These are phyloP conservation scores for Crithidia thermophila DNA, from an alignment of 208 protist genomes.

Conservation along the genomic window DNA sequence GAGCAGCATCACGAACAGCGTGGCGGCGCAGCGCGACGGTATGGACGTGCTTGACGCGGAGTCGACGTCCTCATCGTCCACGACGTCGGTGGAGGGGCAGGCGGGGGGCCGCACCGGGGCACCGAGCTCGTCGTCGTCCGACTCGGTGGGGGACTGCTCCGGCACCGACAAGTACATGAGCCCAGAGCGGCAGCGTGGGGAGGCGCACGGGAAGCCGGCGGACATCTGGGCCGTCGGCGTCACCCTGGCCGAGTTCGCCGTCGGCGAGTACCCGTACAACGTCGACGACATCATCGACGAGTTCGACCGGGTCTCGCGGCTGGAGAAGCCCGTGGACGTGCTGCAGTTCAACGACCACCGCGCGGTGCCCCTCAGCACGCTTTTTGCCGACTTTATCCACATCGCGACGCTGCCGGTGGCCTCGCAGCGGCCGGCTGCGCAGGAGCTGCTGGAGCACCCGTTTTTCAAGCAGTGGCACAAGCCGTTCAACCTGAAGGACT, in stretches of 20 bases:
- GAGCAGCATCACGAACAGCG: conserved; percentile 18
- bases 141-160: conserved; percentile 44
- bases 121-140: conserved; percentile 11
- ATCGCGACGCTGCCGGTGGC: conserved; percentile 64
- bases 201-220: conserved; percentile 71
- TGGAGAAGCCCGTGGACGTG: conserved; percentile 55
- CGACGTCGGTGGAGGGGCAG: not conserved
- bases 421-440: conserved; percentile 66
- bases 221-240: conserved; percentile 93
- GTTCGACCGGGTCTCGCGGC: conserved; percentile 63
- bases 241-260: conserved; percentile 84
- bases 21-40: conserved; percentile 29
- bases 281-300: conserved; percentile 57
- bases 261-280: conserved; percentile 85
- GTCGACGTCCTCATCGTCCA: conserved; percentile 28
- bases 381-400: conserved; percentile 76
- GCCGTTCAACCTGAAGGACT: conserved; percentile 78
- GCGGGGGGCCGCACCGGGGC: not conserved
- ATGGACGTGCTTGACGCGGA: conserved; percentile 34
- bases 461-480: conserved; percentile 86
- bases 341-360: conserved; percentile 37
- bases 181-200: conserved; percentile 83
- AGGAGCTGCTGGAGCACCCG: conserved; percentile 86
- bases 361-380: conserved; percentile 40
- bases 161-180: conserved; percentile 93